Evolutionary conservation across 768 basidiomycete species (phyloP).

Genomic region (Chalciporus chontae): DNA sequence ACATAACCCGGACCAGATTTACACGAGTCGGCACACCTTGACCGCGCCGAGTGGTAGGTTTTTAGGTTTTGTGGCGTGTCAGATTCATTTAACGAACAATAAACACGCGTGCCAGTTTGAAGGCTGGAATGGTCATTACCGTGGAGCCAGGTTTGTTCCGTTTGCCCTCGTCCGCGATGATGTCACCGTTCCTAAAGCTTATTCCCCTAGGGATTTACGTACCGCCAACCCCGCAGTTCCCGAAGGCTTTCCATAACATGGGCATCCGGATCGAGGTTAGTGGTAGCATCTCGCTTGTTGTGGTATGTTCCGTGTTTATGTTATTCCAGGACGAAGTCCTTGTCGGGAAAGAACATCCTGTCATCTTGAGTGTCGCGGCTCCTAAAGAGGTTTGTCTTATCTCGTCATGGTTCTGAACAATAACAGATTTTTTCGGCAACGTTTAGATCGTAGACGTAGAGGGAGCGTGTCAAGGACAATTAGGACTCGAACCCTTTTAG

Average conservation of each 20-base stretch:
- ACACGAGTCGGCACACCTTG: constrained; percentile 74
- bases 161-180: neutral
- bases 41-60: constrained; percentile 52
- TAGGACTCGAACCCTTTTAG: constrained; percentile 58
- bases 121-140: constrained; percentile 87
- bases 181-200: constrained; percentile 3
- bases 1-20: constrained; percentile 52
- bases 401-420: constrained; percentile 1
- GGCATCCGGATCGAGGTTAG: constrained; percentile 87
- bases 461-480: constrained; percentile 69
- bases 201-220: constrained; percentile 72
- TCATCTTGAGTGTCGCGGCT: constrained; percentile 64
- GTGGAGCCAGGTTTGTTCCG: constrained; percentile 73
- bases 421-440: constrained; percentile 1
- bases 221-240: constrained; percentile 73
- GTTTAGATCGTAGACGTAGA: constrained; percentile 68
- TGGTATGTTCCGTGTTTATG: constrained; percentile 7
- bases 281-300: neutral
- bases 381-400: constrained; percentile 71
- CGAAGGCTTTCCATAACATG: constrained; percentile 84
- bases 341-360: constrained; percentile 55
- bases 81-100: constrained; percentile 6
- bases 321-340: constrained; percentile 64
- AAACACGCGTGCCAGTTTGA: constrained; percentile 44
- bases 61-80: neutral